Evolutionary conservation across 2,329 filamentous ascomycete species (phyloP).

Genomic region (Penicillium sp.): DNA sequence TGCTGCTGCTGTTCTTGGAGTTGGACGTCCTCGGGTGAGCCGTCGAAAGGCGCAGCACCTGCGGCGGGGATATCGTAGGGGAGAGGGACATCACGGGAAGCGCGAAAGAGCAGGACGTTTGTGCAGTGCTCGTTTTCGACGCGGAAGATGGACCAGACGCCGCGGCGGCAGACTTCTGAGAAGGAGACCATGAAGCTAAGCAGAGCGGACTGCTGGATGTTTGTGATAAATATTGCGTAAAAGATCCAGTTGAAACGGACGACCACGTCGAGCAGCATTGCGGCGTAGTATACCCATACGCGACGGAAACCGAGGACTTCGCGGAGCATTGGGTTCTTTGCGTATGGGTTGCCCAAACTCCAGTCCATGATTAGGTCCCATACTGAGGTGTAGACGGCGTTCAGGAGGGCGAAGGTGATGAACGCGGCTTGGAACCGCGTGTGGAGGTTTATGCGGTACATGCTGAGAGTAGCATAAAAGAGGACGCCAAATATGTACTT

Average conservation of each 20-base stretch:
- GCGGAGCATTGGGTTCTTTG: constrained; percentile 66
- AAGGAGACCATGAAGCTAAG: constrained; percentile 77
- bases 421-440: constrained; percentile 65
- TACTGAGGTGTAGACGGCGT: constrained; percentile 77
- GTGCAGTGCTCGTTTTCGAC: constrained; percentile 98
- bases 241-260: constrained; percentile 93
- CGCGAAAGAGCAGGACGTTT: constrained; percentile 87
- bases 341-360: constrained; percentile 76
- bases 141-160: constrained; percentile 87
- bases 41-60: constrained; percentile 13
- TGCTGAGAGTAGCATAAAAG: constrained; percentile 71
- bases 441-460: constrained; percentile 73
- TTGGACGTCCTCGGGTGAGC: constrained; percentile 22
- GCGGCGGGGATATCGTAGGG: constrained; percentile 62
- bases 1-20: constrained; percentile 26
- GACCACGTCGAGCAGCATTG: constrained; percentile 79
- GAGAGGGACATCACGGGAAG: constrained; percentile 79
- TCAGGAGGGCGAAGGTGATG: constrained; percentile 75
- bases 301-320: constrained; percentile 76
- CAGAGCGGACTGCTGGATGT: constrained; percentile 78
- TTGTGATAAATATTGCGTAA: constrained; percentile 77
- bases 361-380: constrained; percentile 99
- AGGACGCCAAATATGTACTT: constrained; percentile 87
- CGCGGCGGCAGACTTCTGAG: constrained; percentile 77
- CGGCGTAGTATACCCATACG: constrained; percentile 78